A percentile compares a stretch with the other conserved stretches of the same genome.
These are phyloP conservation scores for Paraglomus occultum DNA, from an alignment of 192 early-diverging fungal species.

Conservation along the genomic window DNA sequence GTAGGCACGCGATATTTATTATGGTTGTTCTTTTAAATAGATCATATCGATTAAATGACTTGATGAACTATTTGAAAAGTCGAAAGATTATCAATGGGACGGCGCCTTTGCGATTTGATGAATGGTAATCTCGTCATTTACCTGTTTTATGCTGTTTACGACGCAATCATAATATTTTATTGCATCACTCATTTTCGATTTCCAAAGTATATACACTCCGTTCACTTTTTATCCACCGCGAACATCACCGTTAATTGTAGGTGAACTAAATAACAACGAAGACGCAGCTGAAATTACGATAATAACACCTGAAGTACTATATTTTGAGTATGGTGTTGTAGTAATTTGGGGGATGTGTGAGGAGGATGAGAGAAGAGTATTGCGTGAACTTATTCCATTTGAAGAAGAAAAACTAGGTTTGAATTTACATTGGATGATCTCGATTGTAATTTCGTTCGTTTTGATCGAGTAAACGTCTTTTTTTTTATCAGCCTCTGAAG, in stretches of 20 bases:
- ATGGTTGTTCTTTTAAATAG: conserved; percentile 26
- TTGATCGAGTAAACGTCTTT: not conserved
- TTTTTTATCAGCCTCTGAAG: conserved; percentile 50
- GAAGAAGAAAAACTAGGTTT: conserved; percentile 70
- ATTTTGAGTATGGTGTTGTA: conserved; percentile 93
- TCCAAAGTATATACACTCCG: conserved; percentile 51
- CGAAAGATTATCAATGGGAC: conserved; percentile 61
- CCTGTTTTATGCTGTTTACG: conserved; percentile 2
- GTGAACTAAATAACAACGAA: conserved; percentile 40
- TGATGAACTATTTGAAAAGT: conserved; percentile 73
- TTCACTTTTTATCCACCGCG: conserved; percentile 46
- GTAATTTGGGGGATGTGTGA: conserved; percentile 96
- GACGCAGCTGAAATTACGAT: conserved; percentile 9
- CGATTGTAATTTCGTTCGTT: not conserved
- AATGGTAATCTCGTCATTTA: conserved; percentile 51
- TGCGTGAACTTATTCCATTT: conserved; percentile 70
- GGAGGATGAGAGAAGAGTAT: conserved; percentile 72
- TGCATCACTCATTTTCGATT: not conserved
- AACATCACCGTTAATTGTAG: conserved; percentile 43
- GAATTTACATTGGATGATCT: conserved; percentile 34
- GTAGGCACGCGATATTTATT: not conserved
- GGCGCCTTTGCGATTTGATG: conserved; percentile 75
- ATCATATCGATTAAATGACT: conserved; percentile 70
- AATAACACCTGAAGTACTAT: conserved; percentile 65
- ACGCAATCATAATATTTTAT: conserved; percentile 10